These are phyloP conservation scores for Baorangia bicolor DNA, from an alignment of 768 basidiomycete species.

Conservation along the genomic window DNA sequence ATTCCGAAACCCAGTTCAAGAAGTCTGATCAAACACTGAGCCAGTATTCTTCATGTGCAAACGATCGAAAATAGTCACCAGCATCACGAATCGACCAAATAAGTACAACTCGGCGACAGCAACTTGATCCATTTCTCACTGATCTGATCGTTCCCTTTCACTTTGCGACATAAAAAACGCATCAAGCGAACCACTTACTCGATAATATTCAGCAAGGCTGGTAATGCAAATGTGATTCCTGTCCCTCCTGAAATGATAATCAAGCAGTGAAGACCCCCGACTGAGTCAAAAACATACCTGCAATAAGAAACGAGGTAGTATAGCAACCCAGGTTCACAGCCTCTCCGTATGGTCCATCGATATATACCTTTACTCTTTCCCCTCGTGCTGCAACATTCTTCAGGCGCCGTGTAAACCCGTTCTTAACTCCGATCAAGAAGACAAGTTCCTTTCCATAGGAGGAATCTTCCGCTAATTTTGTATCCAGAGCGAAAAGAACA, in stretches of 20 bases:
- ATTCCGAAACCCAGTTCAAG: slow-evolving; percentile 11
- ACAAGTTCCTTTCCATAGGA: slow-evolving; percentile 38
- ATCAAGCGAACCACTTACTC: slow-evolving; percentile 30
- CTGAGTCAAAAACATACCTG: slow-evolving; percentile 34
- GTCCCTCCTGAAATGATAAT: slow-evolving; percentile 41
- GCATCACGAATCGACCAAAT: slow-evolving; percentile 44
- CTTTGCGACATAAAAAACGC: not conserved
- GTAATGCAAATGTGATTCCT: slow-evolving; percentile 47
- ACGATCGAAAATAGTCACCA: slow-evolving; percentile 24
- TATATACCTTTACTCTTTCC: slow-evolving; percentile 40
- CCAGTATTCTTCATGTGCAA: not conserved
- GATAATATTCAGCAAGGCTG: slow-evolving; percentile 43
- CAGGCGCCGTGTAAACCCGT: slow-evolving; percentile 55
- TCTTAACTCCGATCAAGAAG: slow-evolving; percentile 55
- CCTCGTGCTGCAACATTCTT: slow-evolving; percentile 31
- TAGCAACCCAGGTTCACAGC: slow-evolving; percentile 39
- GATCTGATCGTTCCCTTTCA: not conserved
- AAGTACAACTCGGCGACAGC: slow-evolving; percentile 37
- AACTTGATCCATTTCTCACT: slow-evolving; percentile 20
- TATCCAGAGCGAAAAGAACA: slow-evolving; percentile 9
- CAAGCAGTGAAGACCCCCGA: not conserved
- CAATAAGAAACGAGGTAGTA: slow-evolving; percentile 47
- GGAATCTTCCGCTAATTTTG: not conserved
- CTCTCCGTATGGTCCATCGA: slow-evolving; percentile 59
- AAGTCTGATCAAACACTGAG: slow-evolving; percentile 5